Conservation (phyloP, 805 yeast species). For the Torulaspora franciscae region DNA sequence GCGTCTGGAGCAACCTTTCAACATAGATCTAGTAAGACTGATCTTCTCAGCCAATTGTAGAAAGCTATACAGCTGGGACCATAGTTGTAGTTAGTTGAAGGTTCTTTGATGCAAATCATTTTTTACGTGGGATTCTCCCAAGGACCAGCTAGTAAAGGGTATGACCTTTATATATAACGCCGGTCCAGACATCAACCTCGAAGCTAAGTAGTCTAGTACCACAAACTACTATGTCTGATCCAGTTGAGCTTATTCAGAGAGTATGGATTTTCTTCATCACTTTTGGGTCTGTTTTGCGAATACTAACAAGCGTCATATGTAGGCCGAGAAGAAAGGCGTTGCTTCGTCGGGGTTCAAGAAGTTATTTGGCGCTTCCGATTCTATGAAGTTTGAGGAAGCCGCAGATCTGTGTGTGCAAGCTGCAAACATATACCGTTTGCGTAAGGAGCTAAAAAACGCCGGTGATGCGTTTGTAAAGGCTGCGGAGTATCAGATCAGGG, state of each 20-base stretch:
- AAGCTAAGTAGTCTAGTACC: neutral
- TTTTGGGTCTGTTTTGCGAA: neutral
- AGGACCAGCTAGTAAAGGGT: slow-evolving; percentile 1
- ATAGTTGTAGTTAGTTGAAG: neutral
- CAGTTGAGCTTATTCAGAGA: slow-evolving; percentile 41
- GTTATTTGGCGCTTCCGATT: slow-evolving; percentile 57
- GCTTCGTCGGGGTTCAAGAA: slow-evolving; percentile 69
- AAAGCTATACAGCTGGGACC: too few relatives aligned
- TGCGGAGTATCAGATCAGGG: slow-evolving; percentile 68
- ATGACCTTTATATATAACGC: neutral
- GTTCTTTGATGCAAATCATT: neutral
- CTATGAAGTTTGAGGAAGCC: slow-evolving; percentile 80
- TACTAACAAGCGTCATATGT: slow-evolving; percentile 10
- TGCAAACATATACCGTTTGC: slow-evolving; percentile 80
- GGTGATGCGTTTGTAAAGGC: slow-evolving; percentile 85
- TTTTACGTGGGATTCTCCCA: neutral
- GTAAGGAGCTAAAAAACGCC: slow-evolving; percentile 66
- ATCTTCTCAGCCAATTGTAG: too few relatives aligned
- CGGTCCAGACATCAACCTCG: neutral
- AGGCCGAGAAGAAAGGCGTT: slow-evolving; percentile 68
- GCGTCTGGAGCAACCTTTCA: too few relatives aligned
- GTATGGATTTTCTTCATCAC: slow-evolving; percentile 16
- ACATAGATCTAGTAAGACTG: too few relatives aligned
- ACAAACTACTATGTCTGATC: slow-evolving; percentile 38
- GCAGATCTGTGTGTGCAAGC: slow-evolving; percentile 87